Base-by-base conservation (phyloP, 768 basidiomycete genomes). In the Calocybe cyanea region DNA sequence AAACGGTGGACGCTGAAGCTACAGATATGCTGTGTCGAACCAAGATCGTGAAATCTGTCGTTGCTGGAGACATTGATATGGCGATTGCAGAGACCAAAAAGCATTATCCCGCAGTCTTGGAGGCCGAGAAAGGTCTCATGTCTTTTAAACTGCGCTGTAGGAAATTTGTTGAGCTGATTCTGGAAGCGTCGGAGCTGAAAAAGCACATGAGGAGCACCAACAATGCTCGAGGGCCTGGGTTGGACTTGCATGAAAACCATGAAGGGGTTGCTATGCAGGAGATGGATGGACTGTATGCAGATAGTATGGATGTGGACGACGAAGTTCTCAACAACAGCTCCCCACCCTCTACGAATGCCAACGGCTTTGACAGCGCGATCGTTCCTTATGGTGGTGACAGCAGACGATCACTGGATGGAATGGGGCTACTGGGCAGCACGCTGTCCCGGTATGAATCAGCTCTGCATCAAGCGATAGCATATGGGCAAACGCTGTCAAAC, bases 81-180 rank as follows among this genome's bases (percentile, higher is more conserved):
- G 87, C 87, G 19, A 67, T 92, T 21, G 57, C 67, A 5, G 73
- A 80, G 45, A 77, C 80, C 6, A 65, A 67, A 49, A 64, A 59
- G 41, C 71, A 83, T 47, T 82, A 83, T 58, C 83, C 87, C 0
- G 56, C 64, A 3, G 87, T 85, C 5, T 68, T 93, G 18, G 76
- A 76, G 47, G 76, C 76, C 20, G 83, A 89, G 43, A 74, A 77
- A 31, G 83, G 83, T 7, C 67, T 88, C 13, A 75, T 92, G 66
- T 64, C 77, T n/a, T 87, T 92, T 71, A 88, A 87, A 62, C 64
- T 94, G 54, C 78, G 84, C 19, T 90, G 89, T 65, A 76, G 89
- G 55, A 88, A 85, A 63, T 28, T 28, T 11, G 25, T 28, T 28
- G 25, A 28, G 25, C 25, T 28, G 25, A 28, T 28, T 11, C 11